Percentiles rank a stretch among this genome's conserved stretches.
phyloP scores from a whole-genome alignment of 108 stramenopile species.

The Mediolabrus comicus region DNA sequence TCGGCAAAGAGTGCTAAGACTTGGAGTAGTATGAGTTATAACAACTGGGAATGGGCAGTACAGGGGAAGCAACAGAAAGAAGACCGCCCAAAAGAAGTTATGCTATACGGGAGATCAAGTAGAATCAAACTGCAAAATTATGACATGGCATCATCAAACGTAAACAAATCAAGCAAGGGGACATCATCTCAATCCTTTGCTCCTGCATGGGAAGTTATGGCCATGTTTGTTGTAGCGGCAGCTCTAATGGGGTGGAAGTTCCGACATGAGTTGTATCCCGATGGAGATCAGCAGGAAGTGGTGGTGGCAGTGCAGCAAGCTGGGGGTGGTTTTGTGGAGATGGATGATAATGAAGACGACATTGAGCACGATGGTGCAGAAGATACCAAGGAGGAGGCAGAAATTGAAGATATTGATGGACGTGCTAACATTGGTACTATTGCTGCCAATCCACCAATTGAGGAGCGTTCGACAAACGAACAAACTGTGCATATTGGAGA shows the following conservation, averaged over 20 bases:
- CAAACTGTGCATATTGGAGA: not conserved
- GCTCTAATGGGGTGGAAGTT: not conserved
- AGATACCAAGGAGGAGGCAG: not conserved
- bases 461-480: no score
- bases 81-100: not conserved
- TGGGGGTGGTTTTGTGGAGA: not conserved
- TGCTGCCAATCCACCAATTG: no score
- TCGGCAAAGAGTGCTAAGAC: not conserved
- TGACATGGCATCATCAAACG: not conserved
- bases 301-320: not conserved
- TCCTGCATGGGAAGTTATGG: not conserved
- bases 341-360: not conserved
- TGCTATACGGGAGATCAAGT: not conserved
- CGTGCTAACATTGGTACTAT: no score
- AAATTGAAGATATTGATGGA: not conserved
- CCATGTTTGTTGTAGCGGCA: not conserved
- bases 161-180: not conserved
- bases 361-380: not conserved
- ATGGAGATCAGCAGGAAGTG: not conserved
- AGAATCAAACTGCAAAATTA: not conserved
- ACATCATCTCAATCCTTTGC: not conserved
- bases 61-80: not conserved
- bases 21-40: not conserved
- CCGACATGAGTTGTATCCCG: not conserved
- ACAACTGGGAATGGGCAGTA: not conserved